Base-by-base conservation (phyloP, 2,329 filamentous ascomycete genomes). In the Pseudocercospora macadamiae region DNA sequence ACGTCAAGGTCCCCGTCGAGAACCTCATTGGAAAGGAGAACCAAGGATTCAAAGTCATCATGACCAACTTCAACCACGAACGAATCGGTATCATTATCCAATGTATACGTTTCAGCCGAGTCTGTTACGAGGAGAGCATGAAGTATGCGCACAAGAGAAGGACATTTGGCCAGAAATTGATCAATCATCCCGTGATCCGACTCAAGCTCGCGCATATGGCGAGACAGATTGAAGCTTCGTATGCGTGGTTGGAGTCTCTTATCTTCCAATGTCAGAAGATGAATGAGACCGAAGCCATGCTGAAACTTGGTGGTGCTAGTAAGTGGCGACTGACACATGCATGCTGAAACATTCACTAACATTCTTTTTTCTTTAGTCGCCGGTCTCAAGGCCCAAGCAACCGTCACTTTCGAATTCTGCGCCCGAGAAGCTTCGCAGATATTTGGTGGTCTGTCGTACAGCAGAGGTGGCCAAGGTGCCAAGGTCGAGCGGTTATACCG, bases 1-100 rank as follows among this genome's bases (percentile, higher is more conserved):
- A 99, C 74, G 95, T 97, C 77, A 97, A 97, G 82, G 95, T 99
- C 0, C 95, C 95, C 1, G 95, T 97, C n/a, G 93, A 96, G 84
- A 97, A 99, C 81, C 77, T 99, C 69, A 88, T 99, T 61, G 95
- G 95, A 79, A 97, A 97, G 82, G 89, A 96, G 81, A 96, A 99
- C 83, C 89, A 96, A 76, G 95, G 95, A 36, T 99, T 99, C 86
- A 91, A 93, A 79, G 92, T 96, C 73, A 93, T 99, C 82, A 97
- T 97, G 93, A 97, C 91, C 75, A 97, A 97, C 84, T 97, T 97
- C 83, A 97, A 97, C 85, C 95, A 97, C 83, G 95, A 99, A 81
- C 91, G 95, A 64, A 93, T 99, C 69, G 95, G 95, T 63, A 97
- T 99, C 77, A 93, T 97, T 79, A 97, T 97, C 80, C 95, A 99